Evolutionary conservation across 352 stramenopile genomes (phyloP), one percentile per base, ranked within the genome.

Genomic region (Phytophthora pseudosyringae): DNA sequence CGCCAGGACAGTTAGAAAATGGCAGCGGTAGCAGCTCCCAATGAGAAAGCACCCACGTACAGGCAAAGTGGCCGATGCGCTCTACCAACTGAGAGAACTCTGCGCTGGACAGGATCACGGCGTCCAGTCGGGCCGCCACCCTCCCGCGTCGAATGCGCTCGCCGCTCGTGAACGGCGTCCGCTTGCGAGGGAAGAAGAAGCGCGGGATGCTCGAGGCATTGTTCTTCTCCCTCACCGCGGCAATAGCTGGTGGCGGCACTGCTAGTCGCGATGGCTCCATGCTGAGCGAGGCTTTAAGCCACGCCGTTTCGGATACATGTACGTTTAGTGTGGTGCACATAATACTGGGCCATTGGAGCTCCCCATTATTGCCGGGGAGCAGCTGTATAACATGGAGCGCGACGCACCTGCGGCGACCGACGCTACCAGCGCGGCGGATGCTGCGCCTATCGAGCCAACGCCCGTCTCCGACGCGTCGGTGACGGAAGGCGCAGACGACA

Each of bases 181-280:
- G 51, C 13, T 67, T 67, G 7, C 64, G 64, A 11, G 72, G 65
- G 35, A 69, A 83, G 43, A 85, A 88, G 64, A 88, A 86, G 4
- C 69, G 69, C 29, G 80, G 76, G 55, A 88, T 75, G 43, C 49
- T 73, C 13, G 50, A 67, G 11, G 36, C 28, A 12, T 18, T 29
- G 1, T 21, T 51, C 9, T 45, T 70, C 18, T 52, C 31, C 25
- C 21, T 46, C 21, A 8, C 3, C 15, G 21, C 25, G 6, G 16
- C 33, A 46, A 50, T 25, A 46, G 33, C 43, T 36, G 44, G 25
- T 35, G 21, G 13, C 7, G 36, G 11, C 36, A 21, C n/a, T 32
- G 44, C 7, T 18, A 49, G 25, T 4, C 26, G 13, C 31, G 47
- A 38, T 33, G 36, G 41, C 43, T 56, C 35, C 41, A 54, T 61